phyloP scores from a whole-genome alignment of 2,329 filamentous ascomycete species.

The Sporothrix protearum region DNA sequence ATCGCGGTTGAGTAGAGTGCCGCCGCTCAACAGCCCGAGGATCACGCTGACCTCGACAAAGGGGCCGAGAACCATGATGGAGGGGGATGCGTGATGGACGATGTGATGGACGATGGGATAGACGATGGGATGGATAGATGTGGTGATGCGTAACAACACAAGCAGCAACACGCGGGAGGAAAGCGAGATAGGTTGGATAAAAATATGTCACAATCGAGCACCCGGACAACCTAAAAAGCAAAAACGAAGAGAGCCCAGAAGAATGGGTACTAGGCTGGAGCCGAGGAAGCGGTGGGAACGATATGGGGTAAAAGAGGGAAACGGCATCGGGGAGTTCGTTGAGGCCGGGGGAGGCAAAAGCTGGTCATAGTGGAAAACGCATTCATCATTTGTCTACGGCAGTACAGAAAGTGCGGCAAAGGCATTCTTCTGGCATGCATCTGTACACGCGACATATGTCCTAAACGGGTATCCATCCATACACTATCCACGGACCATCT shows the following conservation, averaged over 20 bases:
- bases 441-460: not conserved
- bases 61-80: constrained; percentile 46
- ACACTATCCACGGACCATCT: no score
- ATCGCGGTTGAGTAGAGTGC: constrained; percentile 60
- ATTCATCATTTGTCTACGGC: not conserved
- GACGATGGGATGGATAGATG: not conserved
- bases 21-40: constrained; percentile 55
- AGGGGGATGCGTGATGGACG: not conserved
- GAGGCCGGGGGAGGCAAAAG: not conserved
- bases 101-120: not conserved
- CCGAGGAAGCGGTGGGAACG: not conserved
- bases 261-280: not conserved
- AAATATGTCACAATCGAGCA: not conserved
- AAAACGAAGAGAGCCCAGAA: not conserved
- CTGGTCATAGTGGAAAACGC: not conserved
- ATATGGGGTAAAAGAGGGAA: not conserved
- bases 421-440: not conserved
- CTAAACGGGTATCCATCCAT: not conserved
- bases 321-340: not conserved
- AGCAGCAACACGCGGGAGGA: not conserved
- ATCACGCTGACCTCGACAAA: constrained; percentile 61
- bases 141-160: not conserved
- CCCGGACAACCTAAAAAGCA: not conserved
- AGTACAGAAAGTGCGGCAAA: no score
- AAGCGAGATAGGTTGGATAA: not conserved